Evolutionary conservation across 176 grass and related monocot genomes (phyloP).

Genomic region (Themeda triandra): DNA sequence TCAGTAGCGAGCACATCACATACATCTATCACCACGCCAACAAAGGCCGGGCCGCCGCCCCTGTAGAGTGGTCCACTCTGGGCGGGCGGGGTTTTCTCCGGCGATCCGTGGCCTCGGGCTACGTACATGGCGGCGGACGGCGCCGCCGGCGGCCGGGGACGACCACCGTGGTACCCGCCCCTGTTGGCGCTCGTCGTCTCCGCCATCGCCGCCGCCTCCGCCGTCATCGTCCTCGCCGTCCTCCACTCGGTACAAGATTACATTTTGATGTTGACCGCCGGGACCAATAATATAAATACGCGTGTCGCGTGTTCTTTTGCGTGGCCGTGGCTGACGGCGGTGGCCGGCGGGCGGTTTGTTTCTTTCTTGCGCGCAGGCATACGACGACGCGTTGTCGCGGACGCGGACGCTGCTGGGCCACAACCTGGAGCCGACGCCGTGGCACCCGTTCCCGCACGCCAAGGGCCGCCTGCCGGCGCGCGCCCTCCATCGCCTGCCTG

Average conservation of each 20-base stretch:
- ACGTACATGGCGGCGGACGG: slow-evolving; percentile 16
- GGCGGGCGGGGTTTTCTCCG: neutral
- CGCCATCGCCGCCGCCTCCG: slow-evolving; percentile 56
- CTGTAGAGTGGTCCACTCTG: neutral
- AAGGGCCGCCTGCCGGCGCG: slow-evolving; percentile 35
- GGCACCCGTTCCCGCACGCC: slow-evolving; percentile 71
- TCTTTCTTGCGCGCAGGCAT: slow-evolving; percentile 27
- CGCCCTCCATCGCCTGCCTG: slow-evolving; percentile 55
- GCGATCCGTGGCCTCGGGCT: neutral
- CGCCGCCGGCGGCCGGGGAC: neutral
- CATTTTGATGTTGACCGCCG: no score
- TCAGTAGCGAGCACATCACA: no score
- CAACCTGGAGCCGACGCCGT: slow-evolving; percentile 91
- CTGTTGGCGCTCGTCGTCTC: slow-evolving; percentile 22
- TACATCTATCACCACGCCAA: neutral
- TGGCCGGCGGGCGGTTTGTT: neutral
- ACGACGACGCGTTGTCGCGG: slow-evolving; percentile 40
- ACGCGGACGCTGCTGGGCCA: slow-evolving; percentile 78
- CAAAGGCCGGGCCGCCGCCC: neutral
- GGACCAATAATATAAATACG: no score
- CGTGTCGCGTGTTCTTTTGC: slow-evolving; percentile 6
- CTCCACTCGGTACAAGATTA: neutral
- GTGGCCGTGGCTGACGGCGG: neutral
- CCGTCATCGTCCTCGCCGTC: slow-evolving; percentile 43
- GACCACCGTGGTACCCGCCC: slow-evolving; percentile 17